These are phyloP conservation scores for Umbelopsis sp. DNA, from an alignment of 371 early-diverging fungal genomes.

Conservation along the genomic window DNA sequence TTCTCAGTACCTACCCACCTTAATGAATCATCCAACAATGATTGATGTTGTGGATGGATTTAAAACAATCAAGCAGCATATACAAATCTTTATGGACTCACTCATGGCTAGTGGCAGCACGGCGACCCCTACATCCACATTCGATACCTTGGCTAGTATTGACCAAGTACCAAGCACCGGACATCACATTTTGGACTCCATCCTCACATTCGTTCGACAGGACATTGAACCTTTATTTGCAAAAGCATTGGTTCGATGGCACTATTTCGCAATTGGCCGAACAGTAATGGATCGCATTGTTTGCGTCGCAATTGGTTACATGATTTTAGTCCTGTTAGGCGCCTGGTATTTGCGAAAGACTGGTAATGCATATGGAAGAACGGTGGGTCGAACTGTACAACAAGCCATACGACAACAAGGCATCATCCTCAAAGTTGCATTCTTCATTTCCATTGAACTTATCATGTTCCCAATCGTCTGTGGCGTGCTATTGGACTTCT, in stretches of 20 bases:
- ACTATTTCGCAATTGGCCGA: conserved; percentile 37
- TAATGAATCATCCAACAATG: background rate
- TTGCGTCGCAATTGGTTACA: conserved; percentile 43
- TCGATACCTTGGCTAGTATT: background rate
- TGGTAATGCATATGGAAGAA: conserved; percentile 27
- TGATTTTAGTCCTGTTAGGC: conserved; percentile 31
- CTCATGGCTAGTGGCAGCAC: background rate
- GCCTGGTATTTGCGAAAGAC: conserved; percentile 36
- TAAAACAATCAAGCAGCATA: background rate
- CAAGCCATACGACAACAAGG: conserved; percentile 56
- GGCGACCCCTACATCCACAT: background rate
- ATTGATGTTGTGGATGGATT: background rate
- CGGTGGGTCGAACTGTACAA: conserved; percentile 45
- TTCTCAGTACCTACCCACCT: background rate
- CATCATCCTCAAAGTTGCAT: conserved; percentile 65
- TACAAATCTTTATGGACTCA: background rate
- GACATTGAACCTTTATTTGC: conserved; percentile 20
- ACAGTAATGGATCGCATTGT: conserved; percentile 36
- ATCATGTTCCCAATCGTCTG: conserved; percentile 86
- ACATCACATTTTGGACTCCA: background rate
- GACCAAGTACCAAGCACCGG: background rate
- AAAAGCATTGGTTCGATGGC: conserved; percentile 30
- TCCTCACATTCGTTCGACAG: background rate
- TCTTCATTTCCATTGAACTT: conserved; percentile 87
- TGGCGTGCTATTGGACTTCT: conserved; percentile 79